A percentile compares a stretch with the other conserved stretches of the same genome.
Conservation (phyloP, 192 early-diverging fungal genomes). For the Pilobolus umbonatus region DNA sequence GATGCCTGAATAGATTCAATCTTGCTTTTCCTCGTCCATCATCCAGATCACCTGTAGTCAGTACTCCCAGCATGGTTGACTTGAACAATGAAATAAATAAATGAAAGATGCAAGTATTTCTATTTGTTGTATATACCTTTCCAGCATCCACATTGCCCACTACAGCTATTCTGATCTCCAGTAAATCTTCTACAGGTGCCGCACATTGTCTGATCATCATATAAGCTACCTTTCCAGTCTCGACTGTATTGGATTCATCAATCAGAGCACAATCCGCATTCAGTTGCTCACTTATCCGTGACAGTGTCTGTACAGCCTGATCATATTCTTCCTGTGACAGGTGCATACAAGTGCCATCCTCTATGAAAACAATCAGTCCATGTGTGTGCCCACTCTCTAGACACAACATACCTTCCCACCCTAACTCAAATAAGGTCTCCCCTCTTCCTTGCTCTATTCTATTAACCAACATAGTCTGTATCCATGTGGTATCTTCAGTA, state of each 20-base stretch:
- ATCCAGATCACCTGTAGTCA: slow-evolving; percentile 87
- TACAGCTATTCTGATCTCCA: slow-evolving; percentile 84
- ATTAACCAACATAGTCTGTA: slow-evolving; percentile 34
- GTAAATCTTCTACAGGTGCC: slow-evolving; percentile 70
- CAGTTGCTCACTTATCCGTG: slow-evolving; percentile 36
- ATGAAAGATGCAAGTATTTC: not conserved
- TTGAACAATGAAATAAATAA: not conserved
- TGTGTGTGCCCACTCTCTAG: slow-evolving; percentile 3
- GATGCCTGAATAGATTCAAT: slow-evolving; percentile 82
- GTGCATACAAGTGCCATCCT: slow-evolving; percentile 69
- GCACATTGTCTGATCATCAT: slow-evolving; percentile 70
- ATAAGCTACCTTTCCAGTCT: slow-evolving; percentile 32
- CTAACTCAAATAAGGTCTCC: slow-evolving; percentile 75
- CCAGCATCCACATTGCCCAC: slow-evolving; percentile 87
- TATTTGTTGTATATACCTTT: slow-evolving; percentile 44
- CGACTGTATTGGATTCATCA: slow-evolving; percentile 28
- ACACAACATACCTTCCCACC: slow-evolving; percentile 53
- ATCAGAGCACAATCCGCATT: slow-evolving; percentile 46
- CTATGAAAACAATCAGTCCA: slow-evolving; percentile 25
- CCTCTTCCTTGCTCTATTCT: slow-evolving; percentile 59
- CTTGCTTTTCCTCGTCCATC: slow-evolving; percentile 91
- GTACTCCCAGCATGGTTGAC: slow-evolving; percentile 83
- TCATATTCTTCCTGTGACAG: slow-evolving; percentile 47
- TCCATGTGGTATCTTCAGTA: slow-evolving; percentile 40
- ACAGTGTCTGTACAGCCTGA: slow-evolving; percentile 36